These are phyloP conservation scores for Colletotrichum neosansevieriae DNA, from an alignment of 2,329 filamentous ascomycete genomes.

Conservation along the genomic window DNA sequence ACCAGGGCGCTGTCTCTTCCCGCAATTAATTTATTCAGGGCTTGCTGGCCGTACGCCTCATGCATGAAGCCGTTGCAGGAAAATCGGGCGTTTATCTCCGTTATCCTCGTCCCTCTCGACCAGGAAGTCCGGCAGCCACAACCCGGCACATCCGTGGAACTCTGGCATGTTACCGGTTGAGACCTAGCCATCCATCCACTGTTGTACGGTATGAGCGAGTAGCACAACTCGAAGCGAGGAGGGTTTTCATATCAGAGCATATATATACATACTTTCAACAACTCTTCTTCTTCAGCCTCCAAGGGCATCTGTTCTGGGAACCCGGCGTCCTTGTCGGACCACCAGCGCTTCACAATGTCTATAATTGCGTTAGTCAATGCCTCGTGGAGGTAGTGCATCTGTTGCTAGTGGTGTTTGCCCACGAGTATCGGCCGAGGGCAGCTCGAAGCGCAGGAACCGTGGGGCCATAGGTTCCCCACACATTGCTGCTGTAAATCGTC, in stretches of 20 bases:
- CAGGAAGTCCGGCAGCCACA: slow-evolving; percentile 56
- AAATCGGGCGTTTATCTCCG: slow-evolving; percentile 57
- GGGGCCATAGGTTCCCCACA: slow-evolving; percentile 46
- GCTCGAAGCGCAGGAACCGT: slow-evolving; percentile 44
- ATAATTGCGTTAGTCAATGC: slow-evolving; percentile 49
- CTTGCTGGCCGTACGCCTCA: slow-evolving; percentile 47
- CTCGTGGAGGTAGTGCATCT: slow-evolving; percentile 47
- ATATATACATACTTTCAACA: slow-evolving; percentile 44
- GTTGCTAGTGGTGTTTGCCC: slow-evolving; percentile 46
- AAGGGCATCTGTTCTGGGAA: slow-evolving; percentile 52
- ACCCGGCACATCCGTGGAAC: slow-evolving; percentile 46
- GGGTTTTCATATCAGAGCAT: too few relatives aligned
- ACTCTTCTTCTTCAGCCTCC: slow-evolving; percentile 46
- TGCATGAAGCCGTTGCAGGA: slow-evolving; percentile 54
- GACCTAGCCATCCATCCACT: slow-evolving; percentile 49
- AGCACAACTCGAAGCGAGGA: too few relatives aligned
- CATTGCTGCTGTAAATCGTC: slow-evolving; percentile 43
- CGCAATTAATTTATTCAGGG: slow-evolving; percentile 40
- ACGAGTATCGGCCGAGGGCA: slow-evolving; percentile 53
- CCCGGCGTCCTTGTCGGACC: slow-evolving; percentile 47
- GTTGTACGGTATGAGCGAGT: background rate
- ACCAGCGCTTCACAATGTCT: slow-evolving; percentile 55
- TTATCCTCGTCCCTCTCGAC: slow-evolving; percentile 50
- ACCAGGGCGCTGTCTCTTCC: slow-evolving; percentile 40
- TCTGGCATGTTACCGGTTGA: slow-evolving; percentile 42